These are phyloP conservation scores for Candida glaebosa DNA, from an alignment of 805 yeast genomes.

Conservation along the genomic window DNA sequence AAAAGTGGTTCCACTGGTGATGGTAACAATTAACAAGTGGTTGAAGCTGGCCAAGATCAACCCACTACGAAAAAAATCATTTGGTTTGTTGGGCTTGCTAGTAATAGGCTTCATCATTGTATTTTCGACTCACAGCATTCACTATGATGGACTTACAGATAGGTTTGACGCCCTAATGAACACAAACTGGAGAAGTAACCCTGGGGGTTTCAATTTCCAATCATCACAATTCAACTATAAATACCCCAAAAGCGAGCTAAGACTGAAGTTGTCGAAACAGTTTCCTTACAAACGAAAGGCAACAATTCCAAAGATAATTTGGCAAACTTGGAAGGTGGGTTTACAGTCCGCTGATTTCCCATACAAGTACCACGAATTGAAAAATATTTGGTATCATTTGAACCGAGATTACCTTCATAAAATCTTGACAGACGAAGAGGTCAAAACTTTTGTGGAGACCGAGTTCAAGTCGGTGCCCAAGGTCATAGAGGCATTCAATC, in stretches of 20 bases:
- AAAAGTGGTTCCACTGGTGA: too few species aligned
- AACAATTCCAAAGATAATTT: slow-evolving; percentile 71
- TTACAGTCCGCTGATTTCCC: slow-evolving; percentile 60
- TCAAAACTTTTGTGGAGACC: slow-evolving; percentile 57
- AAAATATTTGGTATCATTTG: slow-evolving; percentile 61
- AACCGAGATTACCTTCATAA: slow-evolving; percentile 82
- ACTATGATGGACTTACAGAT: too few species aligned
- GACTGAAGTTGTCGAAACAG: slow-evolving; percentile 61
- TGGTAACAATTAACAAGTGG: too few species aligned
- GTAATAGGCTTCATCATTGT: too few species aligned
- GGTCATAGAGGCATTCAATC: slow-evolving; percentile 67
- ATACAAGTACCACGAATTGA: slow-evolving; percentile 50
- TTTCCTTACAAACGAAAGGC: slow-evolving; percentile 64
- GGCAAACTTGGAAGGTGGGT: slow-evolving; percentile 81
- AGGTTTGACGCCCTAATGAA: too few species aligned
- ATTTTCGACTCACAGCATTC: too few species aligned
- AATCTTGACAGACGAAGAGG: slow-evolving; percentile 67
- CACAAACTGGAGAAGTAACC: slow-evolving; percentile 25
- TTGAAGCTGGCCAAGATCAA: too few species aligned
- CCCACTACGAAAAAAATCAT: too few species aligned
- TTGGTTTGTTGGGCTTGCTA: too few species aligned
- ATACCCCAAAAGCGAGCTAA: slow-evolving; percentile 60
- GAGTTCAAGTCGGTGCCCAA: slow-evolving; percentile 70
- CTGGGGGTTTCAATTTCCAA: slow-evolving; percentile 32
- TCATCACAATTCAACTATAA: slow-evolving; percentile 37